A percentile compares a stretch with the other conserved stretches of the same genome.
These are phyloP conservation scores for Rubus parviflorus DNA, from an alignment of 306 rosid species.

Conservation along the genomic window DNA sequence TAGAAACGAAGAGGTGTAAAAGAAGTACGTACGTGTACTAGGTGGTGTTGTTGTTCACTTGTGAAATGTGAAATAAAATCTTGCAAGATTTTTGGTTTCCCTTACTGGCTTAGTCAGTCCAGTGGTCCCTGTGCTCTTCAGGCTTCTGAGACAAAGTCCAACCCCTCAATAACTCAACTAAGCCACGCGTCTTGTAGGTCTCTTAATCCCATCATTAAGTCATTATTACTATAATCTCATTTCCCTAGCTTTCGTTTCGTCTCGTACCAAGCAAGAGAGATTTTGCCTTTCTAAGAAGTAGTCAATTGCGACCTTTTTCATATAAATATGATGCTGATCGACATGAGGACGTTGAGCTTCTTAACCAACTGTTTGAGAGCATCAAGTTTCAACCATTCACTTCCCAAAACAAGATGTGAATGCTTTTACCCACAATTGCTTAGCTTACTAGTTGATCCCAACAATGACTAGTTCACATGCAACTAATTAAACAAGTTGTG, in stretches of 20 bases:
- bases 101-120: slow-evolving; percentile 29
- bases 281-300: neutral
- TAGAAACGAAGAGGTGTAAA: neutral
- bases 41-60: neutral
- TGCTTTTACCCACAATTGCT: neutral
- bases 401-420: neutral
- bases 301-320: neutral
- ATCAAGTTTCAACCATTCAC: neutral
- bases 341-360: neutral
- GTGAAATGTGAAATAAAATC: neutral
- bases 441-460: too few relatives aligned
- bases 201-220: neutral
- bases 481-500: neutral
- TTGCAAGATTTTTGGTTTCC: slow-evolving; percentile 12
- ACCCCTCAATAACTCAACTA: slow-evolving; percentile 10
- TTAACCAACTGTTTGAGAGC: neutral
- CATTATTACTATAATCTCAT: too few relatives aligned
- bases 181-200: slow-evolving; percentile 54
- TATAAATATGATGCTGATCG: neutral
- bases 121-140: slow-evolving; percentile 17
- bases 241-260: neutral
- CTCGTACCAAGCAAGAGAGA: neutral
- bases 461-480: neutral
- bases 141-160: slow-evolving; percentile 17
- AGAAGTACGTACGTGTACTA: neutral